A percentile compares a stretch with the other conserved stretches of the same genome.
These are phyloP conservation scores for Paraconiothyrium sp. DNA, from an alignment of 2,329 filamentous ascomycete genomes.

Conservation along the genomic window DNA sequence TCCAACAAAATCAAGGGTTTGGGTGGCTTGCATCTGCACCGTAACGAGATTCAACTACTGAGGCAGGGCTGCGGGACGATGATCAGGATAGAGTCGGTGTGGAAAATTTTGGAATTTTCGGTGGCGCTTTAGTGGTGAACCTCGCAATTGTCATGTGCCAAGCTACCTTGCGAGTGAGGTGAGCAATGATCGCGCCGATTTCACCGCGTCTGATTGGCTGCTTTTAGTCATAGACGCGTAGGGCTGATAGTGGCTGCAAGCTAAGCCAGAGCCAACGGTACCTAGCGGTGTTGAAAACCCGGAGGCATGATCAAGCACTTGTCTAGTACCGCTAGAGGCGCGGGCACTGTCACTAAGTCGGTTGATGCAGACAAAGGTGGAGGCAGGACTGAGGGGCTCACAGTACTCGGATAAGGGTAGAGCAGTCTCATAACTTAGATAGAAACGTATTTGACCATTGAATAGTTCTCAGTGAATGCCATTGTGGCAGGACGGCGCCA, in stretches of 20 bases:
- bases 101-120: neutral
- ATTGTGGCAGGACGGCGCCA: too few relatives aligned
- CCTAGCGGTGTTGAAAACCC: slow-evolving; percentile 18
- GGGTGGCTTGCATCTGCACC: neutral
- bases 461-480: too few relatives aligned
- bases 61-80: neutral
- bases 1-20: neutral
- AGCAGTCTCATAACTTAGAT: too few relatives aligned
- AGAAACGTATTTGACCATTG: too few relatives aligned
- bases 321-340: neutral
- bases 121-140: neutral
- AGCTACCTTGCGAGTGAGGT: slow-evolving; percentile 4
- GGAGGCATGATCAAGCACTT: neutral
- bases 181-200: slow-evolving; percentile 18
- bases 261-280: slow-evolving; percentile 17
- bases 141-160: neutral
- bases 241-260: slow-evolving; percentile 21
- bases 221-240: neutral
- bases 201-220: slow-evolving; percentile 17
- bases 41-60: too few relatives aligned
- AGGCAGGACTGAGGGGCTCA: too few relatives aligned
- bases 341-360: too few relatives aligned
- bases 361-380: too few relatives aligned
- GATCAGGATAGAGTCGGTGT: neutral
- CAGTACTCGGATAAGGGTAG: too few relatives aligned